phyloP scores from a whole-genome alignment of 2,329 filamentous ascomycete species.

The Cytospora leucostoma region DNA sequence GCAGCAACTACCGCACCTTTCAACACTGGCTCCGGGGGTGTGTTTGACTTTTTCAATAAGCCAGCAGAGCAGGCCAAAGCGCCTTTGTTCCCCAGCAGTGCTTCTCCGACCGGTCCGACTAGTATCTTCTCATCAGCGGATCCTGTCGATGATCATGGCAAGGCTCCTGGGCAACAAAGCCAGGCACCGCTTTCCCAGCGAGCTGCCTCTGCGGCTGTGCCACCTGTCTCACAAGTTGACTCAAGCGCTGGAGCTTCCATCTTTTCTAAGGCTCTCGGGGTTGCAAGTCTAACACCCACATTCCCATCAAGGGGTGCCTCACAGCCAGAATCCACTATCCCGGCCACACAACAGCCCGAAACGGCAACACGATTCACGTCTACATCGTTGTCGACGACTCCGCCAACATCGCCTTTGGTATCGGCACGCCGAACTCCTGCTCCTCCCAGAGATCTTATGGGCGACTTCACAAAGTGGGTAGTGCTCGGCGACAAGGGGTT shows the following conservation, averaged over 20 bases:
- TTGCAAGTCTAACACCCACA: background rate
- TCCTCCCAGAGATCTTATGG: slow-evolving; percentile 44
- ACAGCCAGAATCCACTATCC: background rate
- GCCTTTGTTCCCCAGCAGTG: background rate
- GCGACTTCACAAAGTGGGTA: slow-evolving; percentile 56
- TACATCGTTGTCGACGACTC: slow-evolving; percentile 16
- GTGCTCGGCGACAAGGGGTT: slow-evolving; percentile 56
- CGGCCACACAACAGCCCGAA: background rate
- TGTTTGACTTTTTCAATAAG: slow-evolving; percentile 20
- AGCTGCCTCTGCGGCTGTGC: background rate
- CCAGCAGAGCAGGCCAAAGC: background rate
- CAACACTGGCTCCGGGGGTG: background rate
- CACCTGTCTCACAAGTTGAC: background rate
- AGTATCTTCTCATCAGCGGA: background rate
- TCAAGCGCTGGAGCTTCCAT: background rate
- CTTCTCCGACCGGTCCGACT: background rate
- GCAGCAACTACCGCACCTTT: background rate
- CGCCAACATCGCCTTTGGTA: background rate
- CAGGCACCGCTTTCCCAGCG: background rate
- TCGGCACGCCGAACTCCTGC: slow-evolving; percentile 12
- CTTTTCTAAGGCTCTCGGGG: background rate
- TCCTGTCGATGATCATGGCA: background rate
- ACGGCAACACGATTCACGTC: background rate
- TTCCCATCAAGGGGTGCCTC: background rate
- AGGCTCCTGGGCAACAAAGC: background rate